These are phyloP conservation scores for Cladophialophora bantiana DNA, from an alignment of 2,329 filamentous ascomycete species.

Conservation along the genomic window DNA sequence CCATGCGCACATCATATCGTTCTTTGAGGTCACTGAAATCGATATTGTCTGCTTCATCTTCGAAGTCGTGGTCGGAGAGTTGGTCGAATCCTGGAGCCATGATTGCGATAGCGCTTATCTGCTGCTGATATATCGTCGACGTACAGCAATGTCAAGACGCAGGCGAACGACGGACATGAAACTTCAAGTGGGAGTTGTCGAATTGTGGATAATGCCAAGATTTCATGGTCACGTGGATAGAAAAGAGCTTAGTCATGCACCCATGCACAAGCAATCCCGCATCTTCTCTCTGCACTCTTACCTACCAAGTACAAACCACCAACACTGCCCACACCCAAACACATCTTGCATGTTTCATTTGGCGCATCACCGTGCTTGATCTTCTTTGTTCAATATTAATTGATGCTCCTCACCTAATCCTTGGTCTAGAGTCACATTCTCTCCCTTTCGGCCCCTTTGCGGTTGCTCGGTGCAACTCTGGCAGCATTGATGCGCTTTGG, in stretches of 20 bases:
- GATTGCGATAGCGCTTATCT: constrained; percentile 52
- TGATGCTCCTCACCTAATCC: background rate
- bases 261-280: constrained; percentile 10
- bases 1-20: constrained; percentile 93
- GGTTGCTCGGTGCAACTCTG: constrained; percentile 11
- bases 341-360: background rate
- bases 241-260: constrained; percentile 13
- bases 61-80: constrained; percentile 87
- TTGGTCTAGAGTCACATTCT: background rate
- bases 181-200: constrained; percentile 3
- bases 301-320: background rate
- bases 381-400: background rate
- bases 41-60: constrained; percentile 90
- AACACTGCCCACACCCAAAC: background rate
- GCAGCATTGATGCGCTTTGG: background rate
- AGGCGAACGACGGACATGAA: background rate
- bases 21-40: constrained; percentile 91
- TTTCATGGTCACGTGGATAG: constrained; percentile 2
- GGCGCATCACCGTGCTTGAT: constrained; percentile 1
- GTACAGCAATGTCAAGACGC: constrained; percentile 4
- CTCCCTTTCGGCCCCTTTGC: background rate
- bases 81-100: constrained; percentile 96
- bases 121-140: background rate
- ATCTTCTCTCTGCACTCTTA: constrained; percentile 14
- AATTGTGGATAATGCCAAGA: constrained; percentile 22